Conservation (phyloP, 768 basidiomycete species). For the Pleurotus salmoneostramineus region DNA sequence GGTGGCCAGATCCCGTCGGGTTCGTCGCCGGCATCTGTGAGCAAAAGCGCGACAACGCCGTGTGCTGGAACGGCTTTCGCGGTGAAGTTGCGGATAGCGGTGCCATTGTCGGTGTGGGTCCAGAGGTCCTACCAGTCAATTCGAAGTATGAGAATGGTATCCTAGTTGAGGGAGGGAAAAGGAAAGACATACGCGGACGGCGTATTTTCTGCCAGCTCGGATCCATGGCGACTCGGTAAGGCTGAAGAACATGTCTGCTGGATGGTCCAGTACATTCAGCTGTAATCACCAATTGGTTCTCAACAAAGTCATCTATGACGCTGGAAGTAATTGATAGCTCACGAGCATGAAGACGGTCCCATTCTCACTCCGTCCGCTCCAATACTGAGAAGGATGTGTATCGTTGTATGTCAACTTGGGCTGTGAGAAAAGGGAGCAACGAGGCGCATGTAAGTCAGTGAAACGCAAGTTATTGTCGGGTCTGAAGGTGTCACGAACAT, state of each 20-base stretch:
- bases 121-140: slow-evolving; percentile 37
- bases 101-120: slow-evolving; percentile 53
- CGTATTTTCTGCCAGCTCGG: slow-evolving; percentile 56
- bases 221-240: slow-evolving; percentile 66
- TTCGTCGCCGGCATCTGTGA: slow-evolving; percentile 66
- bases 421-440: too few relatives aligned
- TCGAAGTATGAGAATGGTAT: not conserved
- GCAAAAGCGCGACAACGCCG: slow-evolving; percentile 46
- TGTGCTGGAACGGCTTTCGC: slow-evolving; percentile 46
- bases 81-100: slow-evolving; percentile 45
- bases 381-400: slow-evolving; percentile 64
- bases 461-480: slow-evolving; percentile 6
- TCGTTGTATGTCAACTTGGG: slow-evolving; percentile 37
- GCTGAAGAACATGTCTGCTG: slow-evolving; percentile 51
- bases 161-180: not conserved
- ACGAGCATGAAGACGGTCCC: slow-evolving; percentile 70
- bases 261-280: slow-evolving; percentile 53
- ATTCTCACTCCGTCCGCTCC: slow-evolving; percentile 64
- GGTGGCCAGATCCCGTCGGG: slow-evolving; percentile 53
- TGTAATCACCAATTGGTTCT: slow-evolving; percentile 16
- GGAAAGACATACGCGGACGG: slow-evolving; percentile 43
- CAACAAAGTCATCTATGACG: not conserved
- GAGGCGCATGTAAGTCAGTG: slow-evolving; percentile 3
- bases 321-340: slow-evolving; percentile 11
- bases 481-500: slow-evolving; percentile 34